Evolutionary conservation across 208 protist genomes (phyloP).

Genomic region (Leishmania major): DNA sequence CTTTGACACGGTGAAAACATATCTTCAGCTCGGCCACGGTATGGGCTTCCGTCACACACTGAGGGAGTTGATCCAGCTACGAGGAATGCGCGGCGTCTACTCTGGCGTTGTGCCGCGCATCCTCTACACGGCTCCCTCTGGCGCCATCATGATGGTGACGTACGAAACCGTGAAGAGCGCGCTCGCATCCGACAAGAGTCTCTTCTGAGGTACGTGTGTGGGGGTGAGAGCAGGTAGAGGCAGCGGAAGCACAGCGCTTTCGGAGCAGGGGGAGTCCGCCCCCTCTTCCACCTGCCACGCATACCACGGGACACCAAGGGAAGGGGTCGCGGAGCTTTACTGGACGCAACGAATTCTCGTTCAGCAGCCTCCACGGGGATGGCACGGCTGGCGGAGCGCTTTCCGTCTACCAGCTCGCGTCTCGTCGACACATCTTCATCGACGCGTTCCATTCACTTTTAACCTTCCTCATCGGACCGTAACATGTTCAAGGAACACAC

Average conservation of each 20-base stretch:
- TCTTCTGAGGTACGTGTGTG: background rate
- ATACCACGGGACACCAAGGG: background rate
- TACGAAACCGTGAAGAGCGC: conserved; percentile 89
- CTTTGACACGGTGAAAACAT: conserved; percentile 92
- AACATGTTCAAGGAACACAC: background rate
- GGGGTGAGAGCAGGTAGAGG: background rate
- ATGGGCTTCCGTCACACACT: conserved; percentile 25
- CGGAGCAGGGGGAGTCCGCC: background rate
- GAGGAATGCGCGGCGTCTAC: conserved; percentile 67
- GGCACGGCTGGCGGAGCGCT: background rate
- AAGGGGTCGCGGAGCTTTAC: no score
- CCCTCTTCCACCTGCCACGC: no score
- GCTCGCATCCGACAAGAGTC: conserved; percentile 20
- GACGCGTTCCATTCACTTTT: background rate
- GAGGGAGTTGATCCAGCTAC: conserved; percentile 34
- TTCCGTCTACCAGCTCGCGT: background rate
- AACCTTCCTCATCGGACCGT: background rate
- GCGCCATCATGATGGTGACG: conserved; percentile 92
- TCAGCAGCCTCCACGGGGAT: background rate
- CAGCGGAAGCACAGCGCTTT: no score
- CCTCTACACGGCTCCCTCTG: conserved; percentile 87
- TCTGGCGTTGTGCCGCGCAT: conserved; percentile 83
- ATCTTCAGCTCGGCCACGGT: conserved; percentile 79
- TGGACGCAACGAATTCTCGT: background rate
- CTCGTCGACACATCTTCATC: background rate